Evolutionary conservation across 2,329 filamentous ascomycete genomes (phyloP).

Genomic region (Lachnellula cervina): DNA sequence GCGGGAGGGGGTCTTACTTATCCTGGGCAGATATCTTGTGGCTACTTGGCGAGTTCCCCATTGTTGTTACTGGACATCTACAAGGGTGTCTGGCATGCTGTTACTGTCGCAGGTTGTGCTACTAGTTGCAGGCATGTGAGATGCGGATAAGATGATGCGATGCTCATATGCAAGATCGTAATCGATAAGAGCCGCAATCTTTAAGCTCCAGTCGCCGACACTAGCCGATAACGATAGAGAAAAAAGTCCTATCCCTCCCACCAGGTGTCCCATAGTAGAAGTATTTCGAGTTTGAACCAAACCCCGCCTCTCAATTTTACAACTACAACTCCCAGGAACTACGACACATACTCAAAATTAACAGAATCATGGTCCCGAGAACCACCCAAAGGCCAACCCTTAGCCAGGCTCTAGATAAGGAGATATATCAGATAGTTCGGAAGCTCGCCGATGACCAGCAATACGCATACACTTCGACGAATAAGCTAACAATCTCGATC

Average conservation of each 20-base stretch:
- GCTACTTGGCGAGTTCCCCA: slow-evolving; percentile 61
- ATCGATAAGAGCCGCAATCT: slow-evolving; percentile 9
- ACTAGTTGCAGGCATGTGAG: slow-evolving; percentile 1
- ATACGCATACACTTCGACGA: slow-evolving; percentile 27
- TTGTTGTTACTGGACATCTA: slow-evolving; percentile 29
- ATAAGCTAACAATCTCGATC: slow-evolving; percentile 51
- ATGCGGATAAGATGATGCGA: too few relatives aligned
- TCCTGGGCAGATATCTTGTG: slow-evolving; percentile 75
- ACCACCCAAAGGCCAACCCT: too few relatives aligned
- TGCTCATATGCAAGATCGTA: slow-evolving; percentile 1
- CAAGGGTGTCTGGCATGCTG: background rate
- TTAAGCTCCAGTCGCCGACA: background rate
- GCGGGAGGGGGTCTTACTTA: slow-evolving; percentile 54
- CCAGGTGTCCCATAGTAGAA: too few relatives aligned
- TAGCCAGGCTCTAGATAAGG: slow-evolving; percentile 54
- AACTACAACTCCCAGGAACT: too few relatives aligned
- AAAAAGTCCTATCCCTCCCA: too few relatives aligned
- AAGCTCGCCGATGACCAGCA: slow-evolving; percentile 66
- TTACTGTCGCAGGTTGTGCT: slow-evolving; percentile 13
- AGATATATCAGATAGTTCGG: slow-evolving; percentile 73
- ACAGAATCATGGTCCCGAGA: too few relatives aligned
- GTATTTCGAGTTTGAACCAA: too few relatives aligned
- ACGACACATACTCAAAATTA: too few relatives aligned
- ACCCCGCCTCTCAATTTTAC: too few relatives aligned
- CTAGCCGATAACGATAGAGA: too few relatives aligned